Evolutionary conservation across 352 stramenopile species (phyloP), one percentile per base, ranked within the genome.

Genomic region (Globisporangium spinosum): DNA sequence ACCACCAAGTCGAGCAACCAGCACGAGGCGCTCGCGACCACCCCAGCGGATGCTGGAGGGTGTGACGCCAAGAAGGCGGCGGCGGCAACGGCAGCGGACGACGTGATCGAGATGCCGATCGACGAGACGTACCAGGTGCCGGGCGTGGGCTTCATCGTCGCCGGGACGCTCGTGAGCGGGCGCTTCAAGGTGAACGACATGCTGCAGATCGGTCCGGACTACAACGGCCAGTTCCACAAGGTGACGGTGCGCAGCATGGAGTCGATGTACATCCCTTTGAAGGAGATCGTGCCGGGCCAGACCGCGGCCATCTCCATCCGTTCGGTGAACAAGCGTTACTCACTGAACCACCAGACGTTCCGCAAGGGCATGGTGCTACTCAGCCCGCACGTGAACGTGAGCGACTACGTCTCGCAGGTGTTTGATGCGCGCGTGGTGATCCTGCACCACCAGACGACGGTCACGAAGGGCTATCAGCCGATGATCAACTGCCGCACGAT

Each of bases 401-500:
- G 56, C 47, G 76, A 91, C 59, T 94, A 93, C 74, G 82, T 93
- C 1, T 95, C 86, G 40, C 75, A 79, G 32, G 73, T 93, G 61
- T 98, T 98, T 70, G 89, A 98, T 57, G 95, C 95, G 25, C 89
- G 94, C 32, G 91, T 98, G 20, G 87, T 98, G 43, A 98, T 98
- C 67, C 70, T 98, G 35, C 94, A 98, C 81, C 95, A 98, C 80
- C 91, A 97, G 62, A 98, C 95, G n/a, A 98, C 95, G 0, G 91
- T 98, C 54, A 86, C 85, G 3, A 73, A 89, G 7, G 94, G 94
- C n/a, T 98, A 98, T 72, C 91, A 98, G 70, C 94, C 95, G 0
- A 97, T 98, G 79, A 89, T 98, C 64, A 97, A 98, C 76, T 96
- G 89, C 67, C 87, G 93, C 27, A 96, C 92, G 27, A 91, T 98